Conservation (phyloP, 305 asterid genomes). For the Petunia hybrid region DNA sequence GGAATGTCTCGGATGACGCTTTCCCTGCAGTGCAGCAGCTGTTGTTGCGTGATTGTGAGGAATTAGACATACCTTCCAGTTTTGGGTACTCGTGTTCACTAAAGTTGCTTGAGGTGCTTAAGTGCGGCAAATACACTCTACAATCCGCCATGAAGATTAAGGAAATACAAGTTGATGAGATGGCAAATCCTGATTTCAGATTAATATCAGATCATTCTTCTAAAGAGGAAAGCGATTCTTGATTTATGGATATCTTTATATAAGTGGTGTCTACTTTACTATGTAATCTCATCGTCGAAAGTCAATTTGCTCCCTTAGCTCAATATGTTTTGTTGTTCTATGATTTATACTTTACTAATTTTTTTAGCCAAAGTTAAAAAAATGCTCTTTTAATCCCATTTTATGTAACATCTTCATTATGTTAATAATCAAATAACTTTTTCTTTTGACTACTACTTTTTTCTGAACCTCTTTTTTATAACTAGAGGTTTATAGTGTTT, state of each 20-base stretch:
- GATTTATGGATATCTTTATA: too few species aligned
- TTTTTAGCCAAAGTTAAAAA: not conserved
- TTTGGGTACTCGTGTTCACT: not conserved
- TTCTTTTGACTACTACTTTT: too few species aligned
- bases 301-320: too few species aligned
- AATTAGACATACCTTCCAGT: not conserved
- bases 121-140: not conserved
- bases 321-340: too few species aligned
- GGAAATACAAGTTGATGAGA: not conserved
- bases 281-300: too few species aligned
- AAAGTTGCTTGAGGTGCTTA: not conserved
- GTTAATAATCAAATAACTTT: not conserved
- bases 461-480: too few species aligned
- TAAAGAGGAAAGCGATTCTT: too few species aligned
- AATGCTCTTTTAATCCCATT: not conserved
- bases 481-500: not conserved
- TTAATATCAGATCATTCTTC: not conserved
- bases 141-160: not conserved
- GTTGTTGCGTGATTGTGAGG: not conserved
- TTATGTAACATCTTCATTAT: too few species aligned
- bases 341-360: too few species aligned
- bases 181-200: not conserved
- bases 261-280: too few species aligned
- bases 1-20: not conserved
- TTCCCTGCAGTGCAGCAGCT: not conserved